Conservation (phyloP, 116 monocot genomes). For the Trichopus zeylanicus region DNA sequence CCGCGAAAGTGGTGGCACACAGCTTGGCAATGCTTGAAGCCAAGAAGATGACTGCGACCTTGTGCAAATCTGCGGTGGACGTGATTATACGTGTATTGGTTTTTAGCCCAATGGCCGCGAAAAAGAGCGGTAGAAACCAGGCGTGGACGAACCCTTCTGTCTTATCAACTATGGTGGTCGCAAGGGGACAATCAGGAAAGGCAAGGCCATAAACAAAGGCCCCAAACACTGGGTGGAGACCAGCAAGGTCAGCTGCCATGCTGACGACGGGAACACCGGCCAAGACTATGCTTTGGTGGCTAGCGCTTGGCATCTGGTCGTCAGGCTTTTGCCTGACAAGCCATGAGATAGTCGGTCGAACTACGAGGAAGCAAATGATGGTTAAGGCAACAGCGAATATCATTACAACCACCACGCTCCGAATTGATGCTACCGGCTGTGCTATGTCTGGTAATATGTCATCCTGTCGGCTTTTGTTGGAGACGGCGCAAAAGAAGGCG, state of each 20-base stretch:
- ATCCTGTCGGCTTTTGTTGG: conserved; percentile 1
- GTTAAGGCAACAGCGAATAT: conserved; percentile 1
- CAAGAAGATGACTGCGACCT: conserved; percentile 20
- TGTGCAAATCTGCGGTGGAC: neutral
- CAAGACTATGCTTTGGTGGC: conserved; percentile 13
- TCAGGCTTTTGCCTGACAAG: conserved; percentile 13
- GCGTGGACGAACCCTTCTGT: conserved; percentile 23
- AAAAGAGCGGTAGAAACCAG: conserved; percentile 23
- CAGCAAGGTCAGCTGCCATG: conserved; percentile 21
- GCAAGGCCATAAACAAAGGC: conserved; percentile 40
- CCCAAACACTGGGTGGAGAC: conserved; percentile 31
- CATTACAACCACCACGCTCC: neutral
- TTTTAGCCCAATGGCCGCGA: conserved; percentile 31
- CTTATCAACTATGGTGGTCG: conserved; percentile 17
- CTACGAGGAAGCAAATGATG: conserved; percentile 22
- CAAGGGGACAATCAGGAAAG: conserved; percentile 24
- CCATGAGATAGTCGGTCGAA: conserved; percentile 27
- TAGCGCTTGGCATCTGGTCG: conserved; percentile 9
- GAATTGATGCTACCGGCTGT: conserved; percentile 6
- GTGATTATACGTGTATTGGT: neutral
- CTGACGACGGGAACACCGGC: conserved; percentile 24
- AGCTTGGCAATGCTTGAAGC: conserved; percentile 32
- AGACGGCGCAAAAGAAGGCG: conserved; percentile 15
- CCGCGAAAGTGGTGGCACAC: conserved; percentile 17
- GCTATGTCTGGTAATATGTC: neutral